phyloP scores from a whole-genome alignment of 179 eudicot genomes.

The Actinidia chinensis region DNA sequence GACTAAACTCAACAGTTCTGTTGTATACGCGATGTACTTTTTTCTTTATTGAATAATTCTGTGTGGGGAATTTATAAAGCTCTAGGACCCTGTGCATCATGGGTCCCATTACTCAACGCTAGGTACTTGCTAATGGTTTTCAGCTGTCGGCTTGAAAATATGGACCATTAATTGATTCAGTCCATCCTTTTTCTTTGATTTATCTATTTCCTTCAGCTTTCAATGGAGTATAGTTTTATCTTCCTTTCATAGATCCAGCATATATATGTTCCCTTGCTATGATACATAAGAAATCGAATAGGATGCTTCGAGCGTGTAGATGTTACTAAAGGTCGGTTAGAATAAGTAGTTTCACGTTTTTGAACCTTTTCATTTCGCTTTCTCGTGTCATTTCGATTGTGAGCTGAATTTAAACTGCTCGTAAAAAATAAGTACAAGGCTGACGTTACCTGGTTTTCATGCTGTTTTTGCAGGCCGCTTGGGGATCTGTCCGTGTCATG shows the following conservation, averaged over 20 bases:
- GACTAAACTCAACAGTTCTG: no score
- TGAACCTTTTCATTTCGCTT: neutral
- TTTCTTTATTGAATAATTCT: no score
- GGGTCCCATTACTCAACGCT: no score
- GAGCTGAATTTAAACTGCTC: neutral
- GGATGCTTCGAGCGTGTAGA: neutral
- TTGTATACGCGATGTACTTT: no score
- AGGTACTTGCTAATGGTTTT: no score
- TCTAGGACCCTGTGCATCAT: no score
- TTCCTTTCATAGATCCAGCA: no score
- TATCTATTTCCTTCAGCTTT: neutral
- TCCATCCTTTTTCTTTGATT: neutral
- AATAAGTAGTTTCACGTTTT: neutral
- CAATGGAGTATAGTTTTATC: neutral
- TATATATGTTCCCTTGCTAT: neutral
- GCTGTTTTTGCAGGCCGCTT: slow-evolving; percentile 53
- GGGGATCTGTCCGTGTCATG: slow-evolving; percentile 82
- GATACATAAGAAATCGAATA: neutral
- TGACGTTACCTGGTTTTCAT: slow-evolving; percentile 11
- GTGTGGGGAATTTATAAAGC: no score
- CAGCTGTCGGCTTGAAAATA: no score
- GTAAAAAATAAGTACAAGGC: neutral
- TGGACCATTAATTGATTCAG: neutral
- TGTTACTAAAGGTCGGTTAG: neutral
- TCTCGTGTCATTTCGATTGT: neutral